Evolutionary conservation across 257 asterid species (phyloP), one percentile per base, ranked within the genome.

Genomic region (Anisodus tanguticus): DNA sequence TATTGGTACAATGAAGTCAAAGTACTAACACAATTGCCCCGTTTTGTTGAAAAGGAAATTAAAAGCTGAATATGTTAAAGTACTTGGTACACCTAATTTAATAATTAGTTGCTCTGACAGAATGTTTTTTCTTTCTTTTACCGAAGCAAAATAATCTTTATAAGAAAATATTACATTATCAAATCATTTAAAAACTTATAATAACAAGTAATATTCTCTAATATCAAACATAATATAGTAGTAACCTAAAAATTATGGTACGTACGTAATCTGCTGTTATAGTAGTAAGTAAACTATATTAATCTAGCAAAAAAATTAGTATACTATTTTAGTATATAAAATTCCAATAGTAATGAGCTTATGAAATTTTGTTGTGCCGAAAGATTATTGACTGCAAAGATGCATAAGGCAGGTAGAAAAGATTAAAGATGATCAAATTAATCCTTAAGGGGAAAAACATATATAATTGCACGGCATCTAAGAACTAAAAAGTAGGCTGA

Each of bases 401-500:
- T 58, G 19, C 1, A 13, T 58, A 58, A 58, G 8, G 7, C 8
- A 16, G 10, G 31, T 58, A 16, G n/a, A 58, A 58, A 15, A 17
- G 64, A 58, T 8, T 41, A 41, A 41, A 41, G 45, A 41, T 41
- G 10, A 72, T 9, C 3, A 62, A 62, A 7, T 8, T n/a, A 59
- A 17, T 59, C 10, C 68, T n/a, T n/a, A 9, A 62, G 64, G 10
- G 41, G 26, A 45, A 82, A 85, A 68, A 13, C 45, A 39, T 15
- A 4, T 59, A 86, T 85, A 90, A 88, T 86, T 88, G 85, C 84
- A 83, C 62, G 86, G 84, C 87, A 60, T 67, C 86, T 82, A 71
- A 85, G 83, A 92, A 60, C 97, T 90, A 93, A 85, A 88, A 91
- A 83, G 93, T 87, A 89, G 98, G 98, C 97, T 91, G 91, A 94